These are phyloP conservation scores for Bipolaris oryzae DNA, from an alignment of 2,329 filamentous ascomycete genomes.

Conservation along the genomic window DNA sequence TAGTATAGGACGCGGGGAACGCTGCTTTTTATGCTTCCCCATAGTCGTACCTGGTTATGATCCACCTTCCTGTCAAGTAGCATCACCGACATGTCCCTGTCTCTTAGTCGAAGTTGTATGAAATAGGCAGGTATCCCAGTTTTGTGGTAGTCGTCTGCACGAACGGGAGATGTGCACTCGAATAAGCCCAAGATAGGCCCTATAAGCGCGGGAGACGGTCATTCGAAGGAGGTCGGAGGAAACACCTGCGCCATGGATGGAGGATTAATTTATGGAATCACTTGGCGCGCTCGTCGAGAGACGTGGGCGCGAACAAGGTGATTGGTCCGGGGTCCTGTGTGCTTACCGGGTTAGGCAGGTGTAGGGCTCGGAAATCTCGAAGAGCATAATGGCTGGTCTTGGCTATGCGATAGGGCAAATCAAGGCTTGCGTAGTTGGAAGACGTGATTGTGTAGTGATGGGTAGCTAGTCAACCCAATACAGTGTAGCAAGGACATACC, in stretches of 20 bases:
- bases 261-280: slow-evolving; percentile 32
- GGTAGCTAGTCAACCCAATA: slow-evolving; percentile 18
- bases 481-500: slow-evolving; percentile 9
- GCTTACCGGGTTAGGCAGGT: slow-evolving; percentile 14
- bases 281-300: slow-evolving; percentile 28
- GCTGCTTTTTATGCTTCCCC: slow-evolving; percentile 22
- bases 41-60: not conserved
- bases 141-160: slow-evolving; percentile 18
- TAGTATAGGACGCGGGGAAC: not conserved
- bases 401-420: slow-evolving; percentile 17
- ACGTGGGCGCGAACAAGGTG: slow-evolving; percentile 7
- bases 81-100: slow-evolving; percentile 9
- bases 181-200: slow-evolving; percentile 12
- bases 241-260: slow-evolving; percentile 25
- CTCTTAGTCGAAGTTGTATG: slow-evolving; percentile 16
- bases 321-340: slow-evolving; percentile 25
- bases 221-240: slow-evolving; percentile 13
- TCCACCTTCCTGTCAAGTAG: slow-evolving; percentile 33
- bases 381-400: slow-evolving; percentile 12
- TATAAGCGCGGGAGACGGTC: slow-evolving; percentile 30
- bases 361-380: slow-evolving; percentile 5
- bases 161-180: slow-evolving; percentile 30
- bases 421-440: slow-evolving; percentile 11
- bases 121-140: slow-evolving; percentile 33
- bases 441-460: slow-evolving; percentile 21